These are phyloP conservation scores for Monosporozyma aerobia DNA, from an alignment of 805 yeast species.

Conservation along the genomic window DNA sequence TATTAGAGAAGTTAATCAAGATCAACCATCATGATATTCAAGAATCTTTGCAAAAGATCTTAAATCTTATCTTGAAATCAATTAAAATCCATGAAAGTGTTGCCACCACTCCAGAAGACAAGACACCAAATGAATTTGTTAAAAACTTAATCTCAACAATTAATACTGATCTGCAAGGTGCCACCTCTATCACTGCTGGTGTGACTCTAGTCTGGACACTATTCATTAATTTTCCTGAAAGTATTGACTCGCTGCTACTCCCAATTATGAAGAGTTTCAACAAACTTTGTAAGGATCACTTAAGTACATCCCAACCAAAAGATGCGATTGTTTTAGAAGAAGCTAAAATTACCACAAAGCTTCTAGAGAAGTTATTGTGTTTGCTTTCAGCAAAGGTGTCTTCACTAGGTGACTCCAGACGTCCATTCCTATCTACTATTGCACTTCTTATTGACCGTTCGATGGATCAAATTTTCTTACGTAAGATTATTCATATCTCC, in stretches of 20 bases:
- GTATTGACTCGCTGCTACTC: conserved; percentile 67
- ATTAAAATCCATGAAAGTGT: conserved; percentile 47
- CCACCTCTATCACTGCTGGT: conserved; percentile 79
- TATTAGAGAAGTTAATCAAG: conserved; percentile 72
- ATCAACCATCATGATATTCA: conserved; percentile 83
- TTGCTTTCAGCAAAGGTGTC: conserved; percentile 75
- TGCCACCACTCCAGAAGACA: conserved; percentile 41
- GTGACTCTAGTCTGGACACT: conserved; percentile 76
- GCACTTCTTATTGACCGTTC: conserved; percentile 90
- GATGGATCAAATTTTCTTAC: conserved; percentile 62
- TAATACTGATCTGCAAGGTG: conserved; percentile 65
- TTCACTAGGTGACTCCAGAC: conserved; percentile 84
- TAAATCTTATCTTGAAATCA: conserved; percentile 60
- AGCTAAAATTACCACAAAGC: conserved; percentile 66
- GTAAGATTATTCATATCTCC: conserved; percentile 67
- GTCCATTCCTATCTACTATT: conserved; percentile 74
- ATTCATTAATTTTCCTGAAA: conserved; percentile 62
- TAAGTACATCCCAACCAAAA: conserved; percentile 41
- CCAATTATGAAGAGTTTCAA: conserved; percentile 79
- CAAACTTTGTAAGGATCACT: conserved; percentile 81
- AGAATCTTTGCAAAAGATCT: conserved; percentile 68
- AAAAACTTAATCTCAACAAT: conserved; percentile 55
- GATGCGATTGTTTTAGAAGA: conserved; percentile 47
- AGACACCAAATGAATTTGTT: conserved; percentile 45
- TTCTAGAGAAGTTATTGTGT: conserved; percentile 67